phyloP scores from a whole-genome alignment of 331 rosid species.

The Cydonia oblonga region DNA sequence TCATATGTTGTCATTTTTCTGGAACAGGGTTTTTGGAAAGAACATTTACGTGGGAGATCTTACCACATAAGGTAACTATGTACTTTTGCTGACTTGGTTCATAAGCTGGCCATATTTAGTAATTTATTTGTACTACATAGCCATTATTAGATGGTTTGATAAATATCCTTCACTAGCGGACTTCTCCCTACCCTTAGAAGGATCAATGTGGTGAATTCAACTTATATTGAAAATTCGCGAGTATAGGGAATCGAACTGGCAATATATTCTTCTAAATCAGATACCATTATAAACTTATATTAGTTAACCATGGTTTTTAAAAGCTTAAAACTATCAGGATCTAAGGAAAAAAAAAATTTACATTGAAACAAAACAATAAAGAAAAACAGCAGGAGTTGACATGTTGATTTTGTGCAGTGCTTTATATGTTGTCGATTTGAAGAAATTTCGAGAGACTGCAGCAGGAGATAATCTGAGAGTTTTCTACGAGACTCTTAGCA shows the following conservation, averaged over 20 bases:
- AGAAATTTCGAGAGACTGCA: constrained; percentile 93
- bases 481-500: constrained; percentile 94
- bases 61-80: constrained; percentile 76
- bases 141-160: neutral
- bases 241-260: neutral
- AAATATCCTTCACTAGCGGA: neutral
- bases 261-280: no score
- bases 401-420: constrained; percentile 50
- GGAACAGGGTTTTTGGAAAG: constrained; percentile 93
- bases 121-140: neutral
- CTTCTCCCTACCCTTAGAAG: neutral
- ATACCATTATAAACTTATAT: no score
- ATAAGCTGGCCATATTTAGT: no score
- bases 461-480: constrained; percentile 98
- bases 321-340: neutral
- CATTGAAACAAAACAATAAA: neutral
- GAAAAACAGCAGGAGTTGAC: neutral
- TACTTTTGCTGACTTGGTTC: neutral
- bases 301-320: no score
- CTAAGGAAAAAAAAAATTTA: neutral
- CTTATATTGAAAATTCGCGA: neutral
- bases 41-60: constrained; percentile 83
- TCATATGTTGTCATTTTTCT: constrained; percentile 7
- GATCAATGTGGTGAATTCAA: neutral
- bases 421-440: constrained; percentile 87